Evolutionary conservation across 2,329 filamentous ascomycete species (phyloP), one percentile per base, ranked within the genome.

Genomic region (Colletotrichum theobromicola): DNA sequence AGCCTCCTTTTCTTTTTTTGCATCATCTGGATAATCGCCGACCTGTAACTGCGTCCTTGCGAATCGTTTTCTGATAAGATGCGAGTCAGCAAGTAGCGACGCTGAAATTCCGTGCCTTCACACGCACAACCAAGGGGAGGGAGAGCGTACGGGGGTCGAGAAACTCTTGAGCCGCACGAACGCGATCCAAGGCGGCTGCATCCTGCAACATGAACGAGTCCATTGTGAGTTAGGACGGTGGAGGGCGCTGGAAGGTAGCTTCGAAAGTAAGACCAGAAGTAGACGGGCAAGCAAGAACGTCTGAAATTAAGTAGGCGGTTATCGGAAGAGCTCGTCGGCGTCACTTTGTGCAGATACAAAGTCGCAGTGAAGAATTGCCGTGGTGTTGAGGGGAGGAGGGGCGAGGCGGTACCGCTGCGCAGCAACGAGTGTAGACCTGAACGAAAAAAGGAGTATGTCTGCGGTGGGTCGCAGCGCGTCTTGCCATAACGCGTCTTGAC

Each of bases 161-260:
- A 81, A 98, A 98, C 83, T 98, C 96, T 80, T 94, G 91, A n/a
- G 95, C 95, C 77, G 94, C 92, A 80, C 95, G 94, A 83, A 98
- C 92, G 80, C 95, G 94, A 86, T 97, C 93, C 79, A 92, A 91
- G 79, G 93, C 92, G 78, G 93, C 95, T 85, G 97, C 94, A 89
- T 98, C 96, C 84, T 93, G 92, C 80, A 97, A 91, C 86, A 94
- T 92, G 78, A 91, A 87, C 75, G 88, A 90, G 79, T 95, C 94
- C 94, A 97, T 95, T 77, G 75, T 85, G 67, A 46, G 16, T 32
- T 24, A 21, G 42, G 32, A 34, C 34, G 24, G 21, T 24, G 60
- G 32, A 21, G 42, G 32, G 46, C 34, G 24, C 34, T 24, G 60
- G 15, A 10, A 30, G 18, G 9, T 18, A 24, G 24, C n/a, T 50